phyloP scores from a whole-genome alignment of 2,329 filamentous ascomycete genomes.

The Scedosporium dehoogii region DNA sequence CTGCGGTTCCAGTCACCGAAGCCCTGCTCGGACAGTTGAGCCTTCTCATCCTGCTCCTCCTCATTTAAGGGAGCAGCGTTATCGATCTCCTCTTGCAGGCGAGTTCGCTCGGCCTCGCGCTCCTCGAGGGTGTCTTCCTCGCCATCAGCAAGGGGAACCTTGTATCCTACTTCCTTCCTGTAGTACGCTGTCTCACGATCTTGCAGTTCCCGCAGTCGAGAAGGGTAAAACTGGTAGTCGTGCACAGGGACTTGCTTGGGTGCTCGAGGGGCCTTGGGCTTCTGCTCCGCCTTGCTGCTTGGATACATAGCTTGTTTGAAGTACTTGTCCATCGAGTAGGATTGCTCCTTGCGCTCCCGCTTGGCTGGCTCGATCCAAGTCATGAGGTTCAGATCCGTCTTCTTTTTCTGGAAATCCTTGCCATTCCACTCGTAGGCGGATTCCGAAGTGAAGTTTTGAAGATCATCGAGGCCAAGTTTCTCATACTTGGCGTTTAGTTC shows the following conservation, averaged over 20 bases:
- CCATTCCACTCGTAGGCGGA: conserved; percentile 99
- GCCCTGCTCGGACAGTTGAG: conserved; percentile 68
- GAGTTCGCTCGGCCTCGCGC: conserved; percentile 75
- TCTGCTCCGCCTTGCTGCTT: conserved; percentile 74
- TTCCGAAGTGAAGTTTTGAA: conserved; percentile 96
- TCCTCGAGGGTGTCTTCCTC: conserved; percentile 79
- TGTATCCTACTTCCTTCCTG: conserved; percentile 92
- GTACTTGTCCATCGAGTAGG: conserved; percentile 98
- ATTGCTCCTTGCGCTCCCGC: conserved; percentile 95
- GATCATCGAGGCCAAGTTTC: conserved; percentile 89
- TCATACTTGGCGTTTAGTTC: conserved; percentile 90
- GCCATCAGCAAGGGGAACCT: conserved; percentile 80
- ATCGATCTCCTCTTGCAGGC: conserved; percentile 89
- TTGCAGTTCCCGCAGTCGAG: conserved; percentile 74
- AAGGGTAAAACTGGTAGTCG: conserved; percentile 95
- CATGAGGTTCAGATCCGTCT: conserved; percentile 76
- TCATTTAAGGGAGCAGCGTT: conserved; percentile 81
- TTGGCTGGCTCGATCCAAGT: conserved; percentile 98
- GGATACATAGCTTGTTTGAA: conserved; percentile 81
- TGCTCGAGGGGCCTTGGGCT: conserved; percentile 90
- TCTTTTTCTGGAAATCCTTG: conserved; percentile 83
- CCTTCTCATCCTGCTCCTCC: conserved; percentile 81
- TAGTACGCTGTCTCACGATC: conserved; percentile 95
- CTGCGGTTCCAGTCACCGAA: conserved; percentile 94
- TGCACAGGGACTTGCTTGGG: conserved; percentile 88